A percentile compares a stretch with the other conserved stretches of the same genome.
phyloP scores from a whole-genome alignment of 2,329 filamentous ascomycete genomes.

The Ramichloridium luteum region DNA sequence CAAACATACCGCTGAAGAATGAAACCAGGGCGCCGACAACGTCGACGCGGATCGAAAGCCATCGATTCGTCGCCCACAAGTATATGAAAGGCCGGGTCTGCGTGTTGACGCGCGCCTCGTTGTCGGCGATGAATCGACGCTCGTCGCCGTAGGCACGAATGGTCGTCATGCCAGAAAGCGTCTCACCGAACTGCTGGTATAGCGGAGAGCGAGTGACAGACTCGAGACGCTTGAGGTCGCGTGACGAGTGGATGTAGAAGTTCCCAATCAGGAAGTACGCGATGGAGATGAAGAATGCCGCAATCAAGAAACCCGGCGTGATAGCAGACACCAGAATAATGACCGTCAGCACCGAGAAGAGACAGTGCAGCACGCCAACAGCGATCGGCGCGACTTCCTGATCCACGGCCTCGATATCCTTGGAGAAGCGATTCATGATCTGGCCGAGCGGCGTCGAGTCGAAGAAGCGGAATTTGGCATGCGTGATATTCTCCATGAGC shows the following conservation, averaged over 20 bases:
- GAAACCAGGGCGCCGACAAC: constrained; percentile 79
- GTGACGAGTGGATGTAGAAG: constrained; percentile 85
- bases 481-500: constrained; percentile 65
- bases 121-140: constrained; percentile 84
- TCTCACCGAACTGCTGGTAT: constrained; percentile 97
- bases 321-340: constrained; percentile 76
- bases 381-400: constrained; percentile 91
- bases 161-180: constrained; percentile 83
- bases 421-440: constrained; percentile 97
- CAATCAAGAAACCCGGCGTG: constrained; percentile 81
- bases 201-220: constrained; percentile 87
- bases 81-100: constrained; percentile 92
- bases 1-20: constrained; percentile 87
- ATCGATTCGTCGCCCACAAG: constrained; percentile 91
- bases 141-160: constrained; percentile 95
- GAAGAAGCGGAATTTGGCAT: constrained; percentile 95
- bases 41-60: constrained; percentile 88
- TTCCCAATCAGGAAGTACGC: constrained; percentile 73
- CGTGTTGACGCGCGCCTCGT: constrained; percentile 74
- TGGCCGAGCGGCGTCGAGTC: constrained; percentile 91
- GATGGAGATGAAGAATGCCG: constrained; percentile 69
- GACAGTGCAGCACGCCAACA: constrained; percentile 58
- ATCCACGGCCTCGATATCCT: constrained; percentile 87
- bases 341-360: constrained; percentile 66
- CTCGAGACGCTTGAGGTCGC: constrained; percentile 88